A percentile compares a stretch with the other conserved stretches of the same genome.
phyloP scores from a whole-genome alignment of 495 filamentous ascomycete genomes.

The Xylaria palmicola region DNA sequence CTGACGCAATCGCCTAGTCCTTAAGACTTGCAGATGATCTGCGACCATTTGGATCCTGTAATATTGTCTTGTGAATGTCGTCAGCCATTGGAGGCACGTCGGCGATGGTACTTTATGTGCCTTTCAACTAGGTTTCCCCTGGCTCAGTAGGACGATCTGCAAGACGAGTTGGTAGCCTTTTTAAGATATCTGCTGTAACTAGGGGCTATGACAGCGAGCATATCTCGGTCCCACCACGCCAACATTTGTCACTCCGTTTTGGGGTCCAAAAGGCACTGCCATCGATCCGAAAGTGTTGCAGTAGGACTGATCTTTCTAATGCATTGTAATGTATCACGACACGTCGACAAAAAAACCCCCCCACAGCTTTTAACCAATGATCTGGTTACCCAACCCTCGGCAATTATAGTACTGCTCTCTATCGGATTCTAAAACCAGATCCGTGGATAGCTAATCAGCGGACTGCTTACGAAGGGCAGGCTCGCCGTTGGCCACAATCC shows the following conservation, averaged over 20 bases:
- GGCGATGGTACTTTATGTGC: neutral
- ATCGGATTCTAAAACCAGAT: neutral
- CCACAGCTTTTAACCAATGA: neutral
- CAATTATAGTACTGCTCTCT: neutral
- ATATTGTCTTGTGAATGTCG: neutral
- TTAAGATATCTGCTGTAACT: neutral
- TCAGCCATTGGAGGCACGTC: neutral
- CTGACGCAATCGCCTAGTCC: neutral
- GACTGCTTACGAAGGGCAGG: neutral
- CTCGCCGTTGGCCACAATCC: slow-evolving; percentile 1
- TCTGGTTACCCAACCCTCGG: neutral
- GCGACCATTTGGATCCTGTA: neutral
- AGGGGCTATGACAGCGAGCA: neutral
- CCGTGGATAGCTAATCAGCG: slow-evolving; percentile 7
- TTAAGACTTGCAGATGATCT: neutral
- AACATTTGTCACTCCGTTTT: neutral
- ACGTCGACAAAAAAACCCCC: neutral
- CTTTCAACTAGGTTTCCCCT: neutral
- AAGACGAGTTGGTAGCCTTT: neutral
- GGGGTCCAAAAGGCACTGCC: neutral
- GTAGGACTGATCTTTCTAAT: neutral
- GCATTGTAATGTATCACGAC: neutral
- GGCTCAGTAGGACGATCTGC: neutral
- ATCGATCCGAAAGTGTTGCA: neutral
- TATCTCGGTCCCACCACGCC: neutral